Evolutionary conservation across 305 asterid genomes (phyloP).

Genomic region (Solanum aculeatissimum): DNA sequence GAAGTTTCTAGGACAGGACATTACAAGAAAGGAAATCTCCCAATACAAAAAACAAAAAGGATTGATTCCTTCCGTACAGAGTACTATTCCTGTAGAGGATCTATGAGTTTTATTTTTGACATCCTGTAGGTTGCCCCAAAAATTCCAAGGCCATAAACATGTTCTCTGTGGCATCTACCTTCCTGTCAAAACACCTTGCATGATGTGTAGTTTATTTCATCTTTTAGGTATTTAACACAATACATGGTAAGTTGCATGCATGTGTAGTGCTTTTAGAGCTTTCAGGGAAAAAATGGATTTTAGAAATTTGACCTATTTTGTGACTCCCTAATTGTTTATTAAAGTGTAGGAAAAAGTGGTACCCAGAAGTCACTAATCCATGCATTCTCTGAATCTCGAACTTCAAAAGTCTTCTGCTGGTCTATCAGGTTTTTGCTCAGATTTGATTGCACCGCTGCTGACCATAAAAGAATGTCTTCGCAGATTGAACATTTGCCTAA

Average conservation of each 20-base stretch:
- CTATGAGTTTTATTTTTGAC: neutral
- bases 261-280: neutral
- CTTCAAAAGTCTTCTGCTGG: neutral
- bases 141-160: neutral
- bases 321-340: neutral
- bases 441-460: neutral
- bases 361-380: neutral
- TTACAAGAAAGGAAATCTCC: neutral
- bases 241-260: neutral
- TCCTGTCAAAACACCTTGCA: neutral
- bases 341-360: neutral
- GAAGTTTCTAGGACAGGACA: neutral
- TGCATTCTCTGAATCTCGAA: neutral
- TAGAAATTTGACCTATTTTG: neutral
- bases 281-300: neutral
- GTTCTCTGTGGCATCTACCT: neutral
- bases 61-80: neutral
- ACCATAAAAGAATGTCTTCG: constrained; percentile 11
- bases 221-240: neutral
- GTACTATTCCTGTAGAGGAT: neutral
- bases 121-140: neutral
- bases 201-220: neutral
- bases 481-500: constrained; percentile 15
- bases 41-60: neutral
- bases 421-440: neutral